Conservation (phyloP, 805 yeast genomes). For the Cyberlindnera misumaiensis region DNA sequence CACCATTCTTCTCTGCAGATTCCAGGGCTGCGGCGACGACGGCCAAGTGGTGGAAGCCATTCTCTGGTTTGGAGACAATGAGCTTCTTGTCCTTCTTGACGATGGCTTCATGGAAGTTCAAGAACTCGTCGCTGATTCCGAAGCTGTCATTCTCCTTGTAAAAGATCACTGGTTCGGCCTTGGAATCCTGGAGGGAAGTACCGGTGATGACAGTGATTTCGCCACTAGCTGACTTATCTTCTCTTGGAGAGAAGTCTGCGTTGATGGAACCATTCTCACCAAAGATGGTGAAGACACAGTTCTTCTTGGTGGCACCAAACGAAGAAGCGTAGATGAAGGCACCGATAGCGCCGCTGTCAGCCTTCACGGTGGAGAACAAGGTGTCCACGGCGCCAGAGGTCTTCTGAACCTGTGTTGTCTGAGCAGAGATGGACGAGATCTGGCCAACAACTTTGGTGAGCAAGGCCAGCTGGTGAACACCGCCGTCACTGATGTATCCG, state of each 20-base stretch:
- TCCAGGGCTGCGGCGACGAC: slow-evolving; percentile 80
- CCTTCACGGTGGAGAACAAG: slow-evolving; percentile 66
- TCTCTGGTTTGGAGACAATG: slow-evolving; percentile 58
- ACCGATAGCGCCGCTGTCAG: slow-evolving; percentile 69
- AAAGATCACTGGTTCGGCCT: slow-evolving; percentile 19
- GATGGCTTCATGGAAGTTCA: slow-evolving; percentile 56
- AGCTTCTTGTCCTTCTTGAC: slow-evolving; percentile 50
- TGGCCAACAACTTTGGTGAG: slow-evolving; percentile 77
- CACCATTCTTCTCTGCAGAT: slow-evolving; percentile 52
- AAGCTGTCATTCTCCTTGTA: slow-evolving; percentile 36
- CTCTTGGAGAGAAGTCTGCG: slow-evolving; percentile 50
- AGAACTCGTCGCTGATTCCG: slow-evolving; percentile 52
- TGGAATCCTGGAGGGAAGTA: slow-evolving; percentile 18
- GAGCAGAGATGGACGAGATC: slow-evolving; percentile 64
- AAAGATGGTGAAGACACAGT: slow-evolving; percentile 58
- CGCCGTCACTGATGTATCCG: slow-evolving; percentile 90
- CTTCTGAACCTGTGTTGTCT: slow-evolving; percentile 68
- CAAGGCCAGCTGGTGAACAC: slow-evolving; percentile 90
- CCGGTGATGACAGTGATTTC: slow-evolving; percentile 27
- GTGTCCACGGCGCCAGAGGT: slow-evolving; percentile 80
- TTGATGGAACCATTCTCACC: slow-evolving; percentile 75
- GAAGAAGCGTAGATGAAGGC: slow-evolving; percentile 23
- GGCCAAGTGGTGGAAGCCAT: slow-evolving; percentile 89
- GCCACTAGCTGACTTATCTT: slow-evolving; percentile 23
- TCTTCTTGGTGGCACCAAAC: slow-evolving; percentile 76